These are phyloP conservation scores for Antitrichia curtipendula DNA, from an alignment of 225 moss, liverwort and hornwort genomes.

Conservation along the genomic window DNA sequence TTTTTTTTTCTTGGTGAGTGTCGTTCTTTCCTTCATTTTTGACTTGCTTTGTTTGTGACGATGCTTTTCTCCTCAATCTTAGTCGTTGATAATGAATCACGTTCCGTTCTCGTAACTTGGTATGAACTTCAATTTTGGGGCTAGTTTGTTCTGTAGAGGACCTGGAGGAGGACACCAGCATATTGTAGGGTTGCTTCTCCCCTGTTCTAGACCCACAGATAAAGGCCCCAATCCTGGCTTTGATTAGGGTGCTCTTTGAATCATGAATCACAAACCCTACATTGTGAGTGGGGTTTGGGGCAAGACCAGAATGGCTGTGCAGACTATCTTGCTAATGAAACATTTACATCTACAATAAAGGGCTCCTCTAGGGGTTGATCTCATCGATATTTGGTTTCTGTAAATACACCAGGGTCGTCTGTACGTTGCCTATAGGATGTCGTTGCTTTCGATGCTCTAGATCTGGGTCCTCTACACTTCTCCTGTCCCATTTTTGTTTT, in stretches of 20 bases:
- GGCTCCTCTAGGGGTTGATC: not conserved
- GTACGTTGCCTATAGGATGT: not conserved
- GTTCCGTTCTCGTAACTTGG: not conserved
- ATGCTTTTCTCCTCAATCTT: not conserved
- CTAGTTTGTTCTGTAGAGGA: not conserved
- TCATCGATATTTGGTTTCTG: not conserved
- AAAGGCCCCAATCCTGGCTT: not conserved
- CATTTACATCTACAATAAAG: not conserved
- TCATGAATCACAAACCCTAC: not conserved
- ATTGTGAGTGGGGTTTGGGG: too few species aligned
- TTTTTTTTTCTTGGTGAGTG: slow-evolving; percentile 3
- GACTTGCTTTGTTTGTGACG: not conserved
- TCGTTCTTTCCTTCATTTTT: not conserved
- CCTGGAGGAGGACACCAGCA: not conserved
- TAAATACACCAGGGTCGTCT: not conserved
- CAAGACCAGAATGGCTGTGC: not conserved
- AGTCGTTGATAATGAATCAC: not conserved
- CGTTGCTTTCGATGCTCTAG: not conserved
- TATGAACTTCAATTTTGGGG: not conserved
- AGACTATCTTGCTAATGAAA: not conserved
- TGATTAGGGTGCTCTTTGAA: not conserved
- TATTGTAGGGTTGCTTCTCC: not conserved
- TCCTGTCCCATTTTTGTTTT: not conserved
- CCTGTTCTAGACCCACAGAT: not conserved
- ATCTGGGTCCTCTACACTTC: not conserved